A percentile compares a stretch with the other conserved stretches of the same genome.
These are phyloP conservation scores for Lentinula raphanica DNA, from an alignment of 768 basidiomycete genomes.

Conservation along the genomic window DNA sequence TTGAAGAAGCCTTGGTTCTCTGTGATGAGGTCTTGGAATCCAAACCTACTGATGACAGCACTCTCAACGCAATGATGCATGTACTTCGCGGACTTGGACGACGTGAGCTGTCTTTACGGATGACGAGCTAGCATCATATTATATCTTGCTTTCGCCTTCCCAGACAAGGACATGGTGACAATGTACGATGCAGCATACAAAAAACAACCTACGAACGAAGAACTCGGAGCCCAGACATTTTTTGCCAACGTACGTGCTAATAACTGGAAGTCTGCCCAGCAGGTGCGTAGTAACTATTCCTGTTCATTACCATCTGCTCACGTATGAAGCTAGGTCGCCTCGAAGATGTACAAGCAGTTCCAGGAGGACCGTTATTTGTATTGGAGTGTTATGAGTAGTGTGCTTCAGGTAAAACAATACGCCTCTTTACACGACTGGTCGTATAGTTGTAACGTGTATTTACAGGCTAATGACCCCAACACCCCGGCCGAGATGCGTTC, in stretches of 20 bases:
- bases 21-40: slow-evolving; percentile 76
- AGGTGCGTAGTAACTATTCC: slow-evolving; percentile 38
- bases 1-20: slow-evolving; percentile 73
- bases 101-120: slow-evolving; percentile 29
- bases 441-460: not conserved
- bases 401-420: slow-evolving; percentile 57
- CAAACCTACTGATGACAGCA: slow-evolving; percentile 69
- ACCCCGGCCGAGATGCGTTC: slow-evolving; percentile 60
- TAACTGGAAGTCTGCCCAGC: slow-evolving; percentile 85
- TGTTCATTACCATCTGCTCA: slow-evolving; percentile 4
- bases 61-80: slow-evolving; percentile 78
- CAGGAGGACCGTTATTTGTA: slow-evolving; percentile 77
- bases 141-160: not conserved
- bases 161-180: slow-evolving; percentile 71
- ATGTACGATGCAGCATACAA: slow-evolving; percentile 89
- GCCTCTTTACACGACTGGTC: not conserved
- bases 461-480: slow-evolving; percentile 64
- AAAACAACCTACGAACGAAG: slow-evolving; percentile 75
- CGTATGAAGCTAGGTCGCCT: slow-evolving; percentile 51
- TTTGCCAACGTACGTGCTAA: slow-evolving; percentile 76
- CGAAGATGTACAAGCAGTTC: slow-evolving; percentile 80
- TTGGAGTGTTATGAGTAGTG: slow-evolving; percentile 76
- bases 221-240: slow-evolving; percentile 79
- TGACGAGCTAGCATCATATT: slow-evolving; percentile 1
- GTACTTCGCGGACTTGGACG: slow-evolving; percentile 76